phyloP scores from a whole-genome alignment of 257 asterid genomes.

The Osmanthus fragrans region DNA sequence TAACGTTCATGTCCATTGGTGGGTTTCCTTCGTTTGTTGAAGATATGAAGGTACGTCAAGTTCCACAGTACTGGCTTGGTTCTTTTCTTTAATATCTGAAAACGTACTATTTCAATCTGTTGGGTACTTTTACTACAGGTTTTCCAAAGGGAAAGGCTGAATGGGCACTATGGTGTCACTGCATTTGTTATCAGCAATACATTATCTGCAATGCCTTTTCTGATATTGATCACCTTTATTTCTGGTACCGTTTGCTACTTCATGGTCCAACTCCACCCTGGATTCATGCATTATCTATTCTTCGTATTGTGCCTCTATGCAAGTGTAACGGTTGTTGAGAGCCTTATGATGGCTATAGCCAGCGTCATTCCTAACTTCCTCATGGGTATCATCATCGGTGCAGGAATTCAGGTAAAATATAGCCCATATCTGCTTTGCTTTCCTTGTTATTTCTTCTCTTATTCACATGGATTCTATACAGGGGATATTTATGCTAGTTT shows the following conservation, averaged over 20 bases:
- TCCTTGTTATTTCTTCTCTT: not conserved
- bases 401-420: constrained; percentile 82
- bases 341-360: constrained; percentile 99
- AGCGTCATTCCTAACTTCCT: constrained; percentile 94
- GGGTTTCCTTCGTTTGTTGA: constrained; percentile 99
- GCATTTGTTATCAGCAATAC: constrained; percentile 95
- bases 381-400: constrained; percentile 97
- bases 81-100: not conserved
- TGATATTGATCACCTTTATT: constrained; percentile 71
- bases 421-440: not conserved
- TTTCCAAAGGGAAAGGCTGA: constrained; percentile 92
- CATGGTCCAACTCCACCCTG: constrained; percentile 95
- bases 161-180: constrained; percentile 94
- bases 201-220: constrained; percentile 83
- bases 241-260: constrained; percentile 94
- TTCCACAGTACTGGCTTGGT: not conserved
- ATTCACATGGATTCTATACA: constrained; percentile 10
- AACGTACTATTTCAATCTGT: not conserved
- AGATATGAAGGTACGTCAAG: constrained; percentile 76
- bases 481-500: constrained; percentile 98
- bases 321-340: constrained; percentile 96
- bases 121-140: constrained; percentile 44
- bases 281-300: constrained; percentile 77
- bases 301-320: constrained; percentile 81
- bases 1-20: constrained; percentile 96